Conservation (phyloP, 495 filamentous ascomycete species). For the Hypoxylon subgilvum region DNA sequence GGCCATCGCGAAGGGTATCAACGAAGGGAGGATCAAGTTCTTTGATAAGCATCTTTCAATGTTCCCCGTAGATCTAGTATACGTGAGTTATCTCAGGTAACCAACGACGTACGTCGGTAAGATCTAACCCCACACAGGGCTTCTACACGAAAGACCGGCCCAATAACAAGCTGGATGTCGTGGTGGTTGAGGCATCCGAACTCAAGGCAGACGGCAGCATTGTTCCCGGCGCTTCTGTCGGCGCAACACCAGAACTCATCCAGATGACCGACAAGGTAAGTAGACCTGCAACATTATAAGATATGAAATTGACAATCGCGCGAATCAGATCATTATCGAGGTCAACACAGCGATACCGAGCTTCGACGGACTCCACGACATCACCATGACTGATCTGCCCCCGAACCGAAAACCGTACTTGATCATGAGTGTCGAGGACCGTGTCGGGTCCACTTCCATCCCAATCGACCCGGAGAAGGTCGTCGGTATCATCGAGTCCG, state of each 20-base stretch:
- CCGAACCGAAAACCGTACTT: conserved; percentile 84
- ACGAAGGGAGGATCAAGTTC: conserved; percentile 86
- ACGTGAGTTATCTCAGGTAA: conserved; percentile 56
- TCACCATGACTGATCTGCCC: conserved; percentile 83
- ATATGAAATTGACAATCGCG: not conserved
- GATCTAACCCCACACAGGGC: conserved; percentile 54
- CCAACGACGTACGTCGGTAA: not conserved
- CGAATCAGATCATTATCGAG: conserved; percentile 76
- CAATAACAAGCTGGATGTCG: conserved; percentile 77
- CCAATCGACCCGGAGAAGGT: conserved; percentile 90
- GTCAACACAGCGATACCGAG: conserved; percentile 87
- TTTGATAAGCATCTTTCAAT: conserved; percentile 93
- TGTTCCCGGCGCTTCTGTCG: conserved; percentile 85
- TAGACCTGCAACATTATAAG: not conserved
- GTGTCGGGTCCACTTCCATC: conserved; percentile 82
- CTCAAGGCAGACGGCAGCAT: conserved; percentile 94
- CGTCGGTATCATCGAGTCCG: conserved; percentile 82
- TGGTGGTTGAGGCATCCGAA: conserved; percentile 83
- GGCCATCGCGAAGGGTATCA: conserved; percentile 88
- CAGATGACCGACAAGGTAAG: conserved; percentile 83
- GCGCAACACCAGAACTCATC: conserved; percentile 83
- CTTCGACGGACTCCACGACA: conserved; percentile 90
- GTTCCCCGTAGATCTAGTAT: conserved; percentile 88
- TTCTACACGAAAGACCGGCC: conserved; percentile 82
- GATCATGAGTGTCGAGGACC: conserved; percentile 77